These are phyloP conservation scores for Penicillium sp. DNA, from an alignment of 2,329 filamentous ascomycete species.

Conservation along the genomic window DNA sequence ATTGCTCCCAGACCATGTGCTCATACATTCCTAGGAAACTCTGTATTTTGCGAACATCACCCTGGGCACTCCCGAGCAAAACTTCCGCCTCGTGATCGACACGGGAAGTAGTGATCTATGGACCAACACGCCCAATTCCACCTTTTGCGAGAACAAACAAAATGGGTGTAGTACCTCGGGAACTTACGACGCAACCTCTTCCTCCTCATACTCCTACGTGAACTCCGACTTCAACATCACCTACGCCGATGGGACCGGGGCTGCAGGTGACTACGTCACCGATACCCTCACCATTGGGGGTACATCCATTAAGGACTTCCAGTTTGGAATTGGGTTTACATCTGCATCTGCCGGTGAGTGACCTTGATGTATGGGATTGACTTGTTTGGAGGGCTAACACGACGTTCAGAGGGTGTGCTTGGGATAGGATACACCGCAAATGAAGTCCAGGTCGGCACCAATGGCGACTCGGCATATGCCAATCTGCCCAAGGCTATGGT, in stretches of 20 bases:
- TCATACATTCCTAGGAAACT: conserved; percentile 41
- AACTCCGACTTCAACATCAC: conserved; percentile 81
- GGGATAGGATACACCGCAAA: conserved; percentile 81
- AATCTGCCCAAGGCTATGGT: conserved; percentile 70
- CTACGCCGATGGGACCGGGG: conserved; percentile 79
- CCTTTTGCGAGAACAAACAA: conserved; percentile 44
- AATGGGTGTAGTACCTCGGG: conserved; percentile 51
- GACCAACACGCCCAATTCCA: conserved; percentile 57
- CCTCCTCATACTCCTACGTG: conserved; percentile 74
- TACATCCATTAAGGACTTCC: conserved; percentile 51
- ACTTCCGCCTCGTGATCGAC: conserved; percentile 59
- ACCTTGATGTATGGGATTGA: background rate
- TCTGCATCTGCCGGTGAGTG: conserved; percentile 51
- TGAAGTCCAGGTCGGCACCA: conserved; percentile 61
- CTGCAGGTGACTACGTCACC: conserved; percentile 75
- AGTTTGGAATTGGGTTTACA: conserved; percentile 61
- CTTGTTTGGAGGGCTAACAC: background rate
- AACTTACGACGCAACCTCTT: conserved; percentile 58
- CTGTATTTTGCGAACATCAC: conserved; percentile 61
- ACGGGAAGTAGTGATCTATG: conserved; percentile 66
- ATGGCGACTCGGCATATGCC: conserved; percentile 56
- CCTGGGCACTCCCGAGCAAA: conserved; percentile 59
- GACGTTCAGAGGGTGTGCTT: conserved; percentile 67
- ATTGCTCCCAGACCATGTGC: background rate
- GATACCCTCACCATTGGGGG: conserved; percentile 66